Evolutionary conservation across 805 yeast species (phyloP).

Genomic region (Nakazawaea siamensis): DNA sequence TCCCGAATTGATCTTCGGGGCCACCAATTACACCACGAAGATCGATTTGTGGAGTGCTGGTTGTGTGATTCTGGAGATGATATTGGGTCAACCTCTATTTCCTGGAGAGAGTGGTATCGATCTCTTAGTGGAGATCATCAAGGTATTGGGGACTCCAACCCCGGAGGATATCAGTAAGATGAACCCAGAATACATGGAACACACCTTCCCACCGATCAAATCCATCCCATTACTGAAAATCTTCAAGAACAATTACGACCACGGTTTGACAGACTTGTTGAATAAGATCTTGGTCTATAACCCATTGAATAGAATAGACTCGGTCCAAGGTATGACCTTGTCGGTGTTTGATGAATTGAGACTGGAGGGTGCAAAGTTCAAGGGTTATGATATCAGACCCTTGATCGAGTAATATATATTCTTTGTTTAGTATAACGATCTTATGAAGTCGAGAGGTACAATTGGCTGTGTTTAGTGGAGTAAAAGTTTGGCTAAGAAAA

Average conservation of each 20-base stretch:
- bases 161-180: conserved; percentile 85
- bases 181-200: conserved; percentile 98
- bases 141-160: conserved; percentile 91
- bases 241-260: conserved; percentile 43
- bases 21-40: conserved; percentile 91
- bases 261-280: conserved; percentile 48
- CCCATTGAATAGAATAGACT: conserved; percentile 56
- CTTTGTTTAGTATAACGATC: no score
- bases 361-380: conserved; percentile 15
- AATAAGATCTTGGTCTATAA: conserved; percentile 56
- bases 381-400: conserved; percentile 31
- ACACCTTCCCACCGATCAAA: conserved; percentile 81
- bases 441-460: background rate
- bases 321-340: conserved; percentile 43
- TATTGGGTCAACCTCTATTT: conserved; percentile 92
- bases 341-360: conserved; percentile 50
- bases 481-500: background rate
- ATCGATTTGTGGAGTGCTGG: conserved; percentile 98
- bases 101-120: conserved; percentile 98
- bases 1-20: conserved; percentile 95
- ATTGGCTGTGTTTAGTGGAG: background rate
- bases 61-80: conserved; percentile 95
- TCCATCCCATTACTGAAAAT: conserved; percentile 67
- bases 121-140: conserved; percentile 93
- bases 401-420: conserved; percentile 24